Conservation (phyloP, 148 eudicot species). For the Limonium bicolor region DNA sequence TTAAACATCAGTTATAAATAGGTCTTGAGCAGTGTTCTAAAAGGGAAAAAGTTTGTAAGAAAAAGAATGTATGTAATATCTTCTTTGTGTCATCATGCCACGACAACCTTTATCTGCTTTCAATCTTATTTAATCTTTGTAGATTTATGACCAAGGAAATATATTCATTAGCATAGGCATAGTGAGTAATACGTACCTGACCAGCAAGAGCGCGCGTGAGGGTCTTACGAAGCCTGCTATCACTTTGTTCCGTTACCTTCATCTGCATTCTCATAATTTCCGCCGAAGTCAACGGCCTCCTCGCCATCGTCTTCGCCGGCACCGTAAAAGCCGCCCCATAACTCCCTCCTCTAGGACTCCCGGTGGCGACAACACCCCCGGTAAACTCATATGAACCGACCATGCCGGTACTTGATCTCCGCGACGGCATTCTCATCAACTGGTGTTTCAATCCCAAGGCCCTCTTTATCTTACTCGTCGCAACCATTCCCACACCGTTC, state of each 20-base stretch:
- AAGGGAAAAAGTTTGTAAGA: too few species aligned
- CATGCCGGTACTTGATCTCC: too few species aligned
- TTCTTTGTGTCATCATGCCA: too few species aligned
- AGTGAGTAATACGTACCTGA: constrained; percentile 79
- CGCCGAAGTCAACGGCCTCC: constrained; percentile 70
- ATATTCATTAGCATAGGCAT: too few species aligned
- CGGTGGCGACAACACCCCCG: constrained; percentile 6
- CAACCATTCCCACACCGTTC: constrained; percentile 53
- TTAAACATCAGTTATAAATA: too few species aligned
- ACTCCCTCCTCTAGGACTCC: not conserved
- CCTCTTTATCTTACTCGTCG: constrained; percentile 64
- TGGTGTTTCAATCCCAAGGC: constrained; percentile 54
- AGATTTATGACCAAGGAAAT: not conserved
- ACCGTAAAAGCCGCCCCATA: constrained; percentile 16
- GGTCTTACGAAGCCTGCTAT: constrained; percentile 74
- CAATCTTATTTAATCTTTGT: too few species aligned
- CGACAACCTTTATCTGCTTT: too few species aligned
- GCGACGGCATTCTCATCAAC: constrained; percentile 23
- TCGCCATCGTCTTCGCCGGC: constrained; percentile 17
- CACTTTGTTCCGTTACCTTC: constrained; percentile 89
- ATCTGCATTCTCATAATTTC: constrained; percentile 96
- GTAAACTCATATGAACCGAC: constrained; percentile 20
- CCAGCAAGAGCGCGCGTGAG: constrained; percentile 95
- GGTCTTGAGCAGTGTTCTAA: too few species aligned
- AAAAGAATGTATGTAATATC: too few species aligned